Conservation (phyloP, 177 flowering plant genomes). For the Vitis hybrid region DNA sequence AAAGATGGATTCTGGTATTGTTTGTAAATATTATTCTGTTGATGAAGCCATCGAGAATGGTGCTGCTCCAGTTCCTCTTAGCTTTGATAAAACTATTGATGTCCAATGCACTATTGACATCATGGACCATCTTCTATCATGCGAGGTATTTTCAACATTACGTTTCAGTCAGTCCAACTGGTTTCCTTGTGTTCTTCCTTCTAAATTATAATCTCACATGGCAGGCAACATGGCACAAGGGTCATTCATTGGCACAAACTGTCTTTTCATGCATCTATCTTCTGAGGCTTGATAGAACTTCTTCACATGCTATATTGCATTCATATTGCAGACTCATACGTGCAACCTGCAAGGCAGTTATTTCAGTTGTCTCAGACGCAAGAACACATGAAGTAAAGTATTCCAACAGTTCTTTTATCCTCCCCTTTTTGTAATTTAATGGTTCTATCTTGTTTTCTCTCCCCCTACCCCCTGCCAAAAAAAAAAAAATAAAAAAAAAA, state of each 20-base stretch:
- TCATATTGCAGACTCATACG: constrained; percentile 82
- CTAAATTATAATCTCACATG: constrained; percentile 18
- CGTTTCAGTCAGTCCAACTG: neutral
- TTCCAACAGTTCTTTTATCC: constrained; percentile 28
- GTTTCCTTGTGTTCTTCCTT: neutral
- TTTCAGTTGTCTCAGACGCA: constrained; percentile 83
- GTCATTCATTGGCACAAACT: constrained; percentile 93
- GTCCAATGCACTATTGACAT: constrained; percentile 74
- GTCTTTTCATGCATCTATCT: constrained; percentile 92
- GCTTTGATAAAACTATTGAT: constrained; percentile 65
- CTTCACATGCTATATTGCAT: constrained; percentile 81
- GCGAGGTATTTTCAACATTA: constrained; percentile 63
- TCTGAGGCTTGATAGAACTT: constrained; percentile 77
- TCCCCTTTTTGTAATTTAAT: neutral
- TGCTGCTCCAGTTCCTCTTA: constrained; percentile 90
- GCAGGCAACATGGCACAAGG: constrained; percentile 99
- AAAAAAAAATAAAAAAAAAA: too few species aligned
- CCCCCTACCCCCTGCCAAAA: too few species aligned
- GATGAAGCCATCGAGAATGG: constrained; percentile 95
- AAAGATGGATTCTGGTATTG: constrained; percentile 97
- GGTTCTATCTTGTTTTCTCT: too few species aligned
- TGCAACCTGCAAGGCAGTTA: constrained; percentile 80
- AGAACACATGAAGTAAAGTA: constrained; percentile 96
- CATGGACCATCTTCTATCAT: constrained; percentile 92
- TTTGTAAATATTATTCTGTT: constrained; percentile 69